Evolutionary conservation across 2,329 filamentous ascomycete species (phyloP), one percentile per base, ranked within the genome.

Genomic region (Coniochaeta sp.): DNA sequence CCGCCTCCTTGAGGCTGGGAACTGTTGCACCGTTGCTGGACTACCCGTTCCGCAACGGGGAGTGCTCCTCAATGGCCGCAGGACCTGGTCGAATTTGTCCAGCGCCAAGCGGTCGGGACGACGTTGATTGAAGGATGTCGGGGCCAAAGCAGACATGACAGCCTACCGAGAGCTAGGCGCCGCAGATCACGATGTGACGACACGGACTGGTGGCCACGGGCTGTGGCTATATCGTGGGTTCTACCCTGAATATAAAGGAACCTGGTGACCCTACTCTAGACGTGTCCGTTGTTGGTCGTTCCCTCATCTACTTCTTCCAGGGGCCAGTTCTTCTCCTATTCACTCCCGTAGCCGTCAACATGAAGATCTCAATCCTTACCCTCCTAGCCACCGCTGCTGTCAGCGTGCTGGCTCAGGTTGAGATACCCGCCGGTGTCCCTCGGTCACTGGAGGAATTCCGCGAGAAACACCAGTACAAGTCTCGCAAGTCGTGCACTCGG

Each of bases 361-460:
- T 69, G 67, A 67, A 63, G 59, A 17, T 62, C 57, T 61, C 60
- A 24, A 57, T 59, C n/a, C 3, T 67, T 33, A 57, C 52, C 58
- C 34, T 64, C 64, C 59, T 73, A 62, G 62, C 67, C 14, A 66
- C 64, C n/a, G 63, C 67, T 12, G 64, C 64, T n/a, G 64, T 67
- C 36, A 64, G 64, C 8, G 43, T 67, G 22, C 63, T 68, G 9
- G 64, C 62, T 43, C 57, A 63, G 44, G 57, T 64, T n/a, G 64
- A 70, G 55, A 63, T 73, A 3, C 71, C 73, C 6, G 63, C 70
- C 14, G 67, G 68, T 38, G 65, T 74, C 54, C 74, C 74, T 4
- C 68, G 73, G 47, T 73, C 70, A 22, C 61, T 74, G 6, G 61
- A 68, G 24, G 74, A 77, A 60, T 77, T 77, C 65, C 67, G 74